phyloP scores from a whole-genome alignment of 345 rosid genomes.

The Boechera stricta region DNA sequence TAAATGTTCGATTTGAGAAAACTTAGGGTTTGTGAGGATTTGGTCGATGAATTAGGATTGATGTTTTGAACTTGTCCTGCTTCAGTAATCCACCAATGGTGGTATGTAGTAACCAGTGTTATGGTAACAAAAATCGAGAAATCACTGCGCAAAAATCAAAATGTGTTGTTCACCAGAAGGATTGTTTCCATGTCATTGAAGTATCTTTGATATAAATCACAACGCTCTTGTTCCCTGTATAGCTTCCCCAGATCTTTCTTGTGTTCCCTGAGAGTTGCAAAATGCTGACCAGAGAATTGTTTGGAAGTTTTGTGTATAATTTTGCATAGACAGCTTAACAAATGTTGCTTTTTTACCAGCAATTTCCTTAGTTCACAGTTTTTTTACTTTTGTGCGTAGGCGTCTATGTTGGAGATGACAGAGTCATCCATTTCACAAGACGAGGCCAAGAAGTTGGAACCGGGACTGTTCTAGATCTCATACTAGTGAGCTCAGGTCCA shows the following conservation, averaged over 20 bases:
- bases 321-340: no score
- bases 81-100: background rate
- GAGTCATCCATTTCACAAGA: slow-evolving; percentile 87
- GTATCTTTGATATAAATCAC: background rate
- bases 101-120: background rate
- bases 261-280: no score
- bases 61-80: background rate
- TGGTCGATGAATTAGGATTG: slow-evolving; percentile 5
- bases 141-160: background rate
- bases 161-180: background rate
- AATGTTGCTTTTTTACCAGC: no score
- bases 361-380: no score
- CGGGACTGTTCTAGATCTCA: slow-evolving; percentile 73
- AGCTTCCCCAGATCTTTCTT: no score
- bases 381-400: slow-evolving; percentile 45
- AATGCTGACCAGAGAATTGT: no score
- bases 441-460: slow-evolving; percentile 94
- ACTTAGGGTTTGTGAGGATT: background rate
- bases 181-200: background rate
- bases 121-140: background rate
- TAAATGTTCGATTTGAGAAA: background rate
- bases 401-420: slow-evolving; percentile 79
- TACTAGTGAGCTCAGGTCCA: slow-evolving; percentile 79
- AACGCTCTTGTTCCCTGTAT: background rate
- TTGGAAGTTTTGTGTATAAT: no score